A percentile compares a stretch with the other conserved stretches of the same genome.
These are phyloP conservation scores for Ammopiptanthus mongolicus DNA, from an alignment of 306 rosid species.

Conservation along the genomic window DNA sequence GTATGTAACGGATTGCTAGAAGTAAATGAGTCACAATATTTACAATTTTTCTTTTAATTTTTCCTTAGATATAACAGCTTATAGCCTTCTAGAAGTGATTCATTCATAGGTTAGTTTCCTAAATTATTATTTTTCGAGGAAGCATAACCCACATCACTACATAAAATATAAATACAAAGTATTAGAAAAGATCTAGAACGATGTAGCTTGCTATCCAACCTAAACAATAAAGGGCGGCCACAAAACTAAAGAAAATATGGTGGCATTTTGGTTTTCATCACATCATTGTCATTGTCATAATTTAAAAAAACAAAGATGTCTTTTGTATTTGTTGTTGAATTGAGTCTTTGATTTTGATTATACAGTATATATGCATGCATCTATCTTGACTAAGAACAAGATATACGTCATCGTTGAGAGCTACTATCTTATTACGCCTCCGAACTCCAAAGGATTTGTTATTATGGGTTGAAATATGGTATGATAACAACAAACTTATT, in stretches of 20 bases:
- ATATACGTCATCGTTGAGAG: constrained; percentile 38
- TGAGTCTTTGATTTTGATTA: neutral
- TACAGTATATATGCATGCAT: constrained; percentile 26
- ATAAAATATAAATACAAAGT: neutral
- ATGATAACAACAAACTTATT: neutral
- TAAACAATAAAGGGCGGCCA: constrained; percentile 3
- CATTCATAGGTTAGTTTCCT: neutral
- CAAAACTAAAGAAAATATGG: neutral
- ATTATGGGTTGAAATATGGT: constrained; percentile 8
- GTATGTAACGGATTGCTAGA: neutral
- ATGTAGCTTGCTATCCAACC: constrained; percentile 17
- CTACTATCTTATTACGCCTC: constrained; percentile 39
- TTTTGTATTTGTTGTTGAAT: neutral
- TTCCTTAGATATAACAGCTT: neutral
- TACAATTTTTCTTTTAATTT: neutral
- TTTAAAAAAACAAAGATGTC: neutral
- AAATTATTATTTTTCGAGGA: neutral
- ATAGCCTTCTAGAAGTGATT: constrained; percentile 23
- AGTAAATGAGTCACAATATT: neutral
- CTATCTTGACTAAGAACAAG: constrained; percentile 22
- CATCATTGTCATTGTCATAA: neutral
- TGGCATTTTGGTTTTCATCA: neutral
- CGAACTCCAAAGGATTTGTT: neutral
- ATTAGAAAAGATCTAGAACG: neutral
- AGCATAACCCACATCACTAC: neutral